Evolutionary conservation across 73 alveolate species (phyloP).

Genomic region (Symbiodinium natans): DNA sequence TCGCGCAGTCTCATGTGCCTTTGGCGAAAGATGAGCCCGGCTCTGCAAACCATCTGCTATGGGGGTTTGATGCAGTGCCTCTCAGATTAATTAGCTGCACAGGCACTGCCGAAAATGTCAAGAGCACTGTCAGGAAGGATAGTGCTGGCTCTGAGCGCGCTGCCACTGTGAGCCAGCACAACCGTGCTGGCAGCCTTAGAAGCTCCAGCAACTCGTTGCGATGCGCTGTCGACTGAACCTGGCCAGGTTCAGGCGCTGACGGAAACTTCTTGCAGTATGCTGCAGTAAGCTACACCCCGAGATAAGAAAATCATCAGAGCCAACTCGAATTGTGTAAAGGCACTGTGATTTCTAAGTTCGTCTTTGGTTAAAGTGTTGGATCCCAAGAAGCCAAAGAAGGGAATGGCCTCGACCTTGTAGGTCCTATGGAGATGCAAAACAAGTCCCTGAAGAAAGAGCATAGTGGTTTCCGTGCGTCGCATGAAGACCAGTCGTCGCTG

Average conservation of each 20-base stretch:
- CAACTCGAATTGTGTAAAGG: background rate
- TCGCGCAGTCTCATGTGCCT: too few relatives aligned
- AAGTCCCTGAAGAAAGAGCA: too few relatives aligned
- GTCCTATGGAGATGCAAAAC: too few relatives aligned
- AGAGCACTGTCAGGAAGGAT: background rate
- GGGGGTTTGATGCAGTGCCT: background rate
- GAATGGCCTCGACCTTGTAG: too few relatives aligned
- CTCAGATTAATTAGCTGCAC: constrained; percentile 19
- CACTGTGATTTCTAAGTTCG: too few relatives aligned
- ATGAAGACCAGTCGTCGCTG: background rate
- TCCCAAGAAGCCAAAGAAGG: too few relatives aligned
- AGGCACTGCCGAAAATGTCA: background rate
- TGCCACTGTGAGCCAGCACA: background rate
- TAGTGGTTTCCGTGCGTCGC: background rate
- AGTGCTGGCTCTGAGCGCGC: constrained; percentile 9
- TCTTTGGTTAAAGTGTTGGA: too few relatives aligned
- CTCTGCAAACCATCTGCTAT: background rate
- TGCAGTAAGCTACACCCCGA: too few relatives aligned
- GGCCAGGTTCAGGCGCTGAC: background rate
- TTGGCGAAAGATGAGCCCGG: background rate
- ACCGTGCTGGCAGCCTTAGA: background rate
- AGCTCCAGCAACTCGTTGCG: background rate
- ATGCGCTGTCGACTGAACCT: background rate
- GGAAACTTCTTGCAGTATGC: background rate
- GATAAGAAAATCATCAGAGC: too few relatives aligned